These are phyloP conservation scores for Candida anglica DNA, from an alignment of 805 yeast genomes.

Conservation along the genomic window DNA sequence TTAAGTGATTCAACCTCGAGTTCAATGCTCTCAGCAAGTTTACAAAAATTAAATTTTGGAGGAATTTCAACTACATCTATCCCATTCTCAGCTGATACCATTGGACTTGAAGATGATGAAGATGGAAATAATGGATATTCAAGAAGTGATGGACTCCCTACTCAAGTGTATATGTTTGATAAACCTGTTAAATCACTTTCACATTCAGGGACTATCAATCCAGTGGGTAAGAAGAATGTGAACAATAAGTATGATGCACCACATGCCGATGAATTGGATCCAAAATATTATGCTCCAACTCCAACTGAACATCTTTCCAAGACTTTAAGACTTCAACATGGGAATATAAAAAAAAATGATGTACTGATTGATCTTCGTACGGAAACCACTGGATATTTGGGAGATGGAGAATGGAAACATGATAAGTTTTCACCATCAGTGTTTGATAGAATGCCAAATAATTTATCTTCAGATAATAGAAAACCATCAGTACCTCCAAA, in stretches of 20 bases:
- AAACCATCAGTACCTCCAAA: conserved; percentile 44
- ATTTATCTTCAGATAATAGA: conserved; percentile 4
- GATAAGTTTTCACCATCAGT: conserved; percentile 30
- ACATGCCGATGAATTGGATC: conserved; percentile 29
- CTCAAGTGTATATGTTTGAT: conserved; percentile 33
- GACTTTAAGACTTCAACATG: conserved; percentile 18
- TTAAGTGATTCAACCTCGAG: no score
- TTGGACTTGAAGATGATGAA: conserved; percentile 28
- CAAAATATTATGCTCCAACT: conserved; percentile 43
- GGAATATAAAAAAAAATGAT: conserved; percentile 15
- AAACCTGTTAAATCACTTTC: conserved; percentile 30
- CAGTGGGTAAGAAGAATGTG: no score
- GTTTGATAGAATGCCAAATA: conserved; percentile 23
- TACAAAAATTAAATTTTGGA: no score
- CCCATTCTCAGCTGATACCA: conserved; percentile 42
- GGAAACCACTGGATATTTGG: conserved; percentile 35
- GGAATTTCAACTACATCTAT: conserved; percentile 16
- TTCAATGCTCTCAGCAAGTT: no score
- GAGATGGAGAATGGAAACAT: conserved; percentile 29
- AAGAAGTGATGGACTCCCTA: conserved; percentile 19
- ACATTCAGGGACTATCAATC: conserved; percentile 8
- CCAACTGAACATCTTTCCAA: conserved; percentile 39
- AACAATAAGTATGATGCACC: conserved; percentile 12
- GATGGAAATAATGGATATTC: conserved; percentile 19
- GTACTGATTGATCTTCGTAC: conserved; percentile 25